Percentiles rank a stretch among this genome's conserved stretches.
Evolutionary conservation across 345 rosid species (phyloP).

Genomic region (Noccaea caerulescens): DNA sequence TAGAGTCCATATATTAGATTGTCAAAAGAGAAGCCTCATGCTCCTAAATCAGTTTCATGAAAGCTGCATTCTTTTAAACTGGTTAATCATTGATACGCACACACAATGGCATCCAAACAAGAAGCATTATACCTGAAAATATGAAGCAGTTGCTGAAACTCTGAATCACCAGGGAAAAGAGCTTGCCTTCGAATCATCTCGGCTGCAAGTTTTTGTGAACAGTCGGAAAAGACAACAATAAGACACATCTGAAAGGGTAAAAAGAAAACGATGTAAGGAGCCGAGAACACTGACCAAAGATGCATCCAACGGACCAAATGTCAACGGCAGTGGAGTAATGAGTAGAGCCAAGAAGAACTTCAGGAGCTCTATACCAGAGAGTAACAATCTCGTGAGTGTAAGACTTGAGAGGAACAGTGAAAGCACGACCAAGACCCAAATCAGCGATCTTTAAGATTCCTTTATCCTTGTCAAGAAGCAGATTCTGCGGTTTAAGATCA

Average conservation of each 20-base stretch:
- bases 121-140: constrained; percentile 74
- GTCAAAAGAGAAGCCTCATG: neutral
- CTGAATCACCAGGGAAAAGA: constrained; percentile 95
- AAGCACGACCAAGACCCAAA: constrained; percentile 95
- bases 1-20: neutral
- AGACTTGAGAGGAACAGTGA: constrained; percentile 90
- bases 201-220: constrained; percentile 39
- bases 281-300: constrained; percentile 52
- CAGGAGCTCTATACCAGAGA: constrained; percentile 97
- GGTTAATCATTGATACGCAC: neutral
- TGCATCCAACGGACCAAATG: constrained; percentile 98
- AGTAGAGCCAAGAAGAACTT: constrained; percentile 87
- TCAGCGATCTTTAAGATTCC: constrained; percentile 97
- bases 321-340: constrained; percentile 96
- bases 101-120: neutral
- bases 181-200: constrained; percentile 93
- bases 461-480: constrained; percentile 81
- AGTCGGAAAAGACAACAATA: neutral
- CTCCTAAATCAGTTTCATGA: constrained; percentile 2
- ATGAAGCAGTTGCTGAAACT: constrained; percentile 88
- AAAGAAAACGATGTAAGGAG: neutral
- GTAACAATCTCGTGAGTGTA: constrained; percentile 98
- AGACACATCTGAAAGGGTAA: neutral
- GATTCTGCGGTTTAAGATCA: constrained; percentile 94
- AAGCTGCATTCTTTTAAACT: neutral